Evolutionary conservation across 257 asterid genomes (phyloP).

Genomic region (Scutellaria baicalensis): DNA sequence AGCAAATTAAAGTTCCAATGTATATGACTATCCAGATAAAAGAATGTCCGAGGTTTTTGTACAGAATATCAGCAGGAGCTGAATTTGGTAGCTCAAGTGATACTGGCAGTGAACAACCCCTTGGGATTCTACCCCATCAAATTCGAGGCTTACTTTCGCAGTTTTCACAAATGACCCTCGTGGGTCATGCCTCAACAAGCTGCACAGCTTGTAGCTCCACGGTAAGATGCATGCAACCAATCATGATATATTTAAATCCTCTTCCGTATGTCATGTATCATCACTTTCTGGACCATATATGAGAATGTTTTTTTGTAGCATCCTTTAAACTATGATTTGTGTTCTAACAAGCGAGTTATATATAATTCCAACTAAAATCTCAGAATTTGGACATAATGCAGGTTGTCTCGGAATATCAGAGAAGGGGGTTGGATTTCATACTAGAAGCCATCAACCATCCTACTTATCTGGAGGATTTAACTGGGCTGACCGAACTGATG

Average conservation of each 20-base stretch:
- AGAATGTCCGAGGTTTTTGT: not conserved
- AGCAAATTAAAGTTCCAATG: not conserved
- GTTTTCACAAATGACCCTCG: conserved; percentile 86
- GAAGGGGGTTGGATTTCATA: conserved; percentile 67
- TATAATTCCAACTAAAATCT: not conserved
- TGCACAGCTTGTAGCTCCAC: conserved; percentile 89
- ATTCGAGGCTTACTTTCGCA: conserved; percentile 84
- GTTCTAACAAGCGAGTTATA: not conserved
- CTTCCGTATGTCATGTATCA: not conserved
- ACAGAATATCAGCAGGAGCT: conserved; percentile 71
- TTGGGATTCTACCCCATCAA: conserved; percentile 95
- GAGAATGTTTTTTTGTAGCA: too few relatives aligned
- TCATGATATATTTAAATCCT: not conserved
- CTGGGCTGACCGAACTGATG: conserved; percentile 87
- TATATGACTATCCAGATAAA: not conserved
- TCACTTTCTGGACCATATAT: too few relatives aligned
- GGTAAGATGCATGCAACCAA: conserved; percentile 34
- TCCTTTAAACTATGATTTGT: not conserved
- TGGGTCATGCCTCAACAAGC: conserved; percentile 78
- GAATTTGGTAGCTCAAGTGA: conserved; percentile 60
- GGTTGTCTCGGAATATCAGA: conserved; percentile 73
- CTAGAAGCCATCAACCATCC: conserved; percentile 88
- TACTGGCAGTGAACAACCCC: conserved; percentile 53
- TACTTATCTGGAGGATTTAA: conserved; percentile 79
- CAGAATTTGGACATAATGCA: conserved; percentile 13